These are phyloP conservation scores for Rhizomucor miehei DNA, from an alignment of 371 early-diverging fungal genomes.

Conservation along the genomic window DNA sequence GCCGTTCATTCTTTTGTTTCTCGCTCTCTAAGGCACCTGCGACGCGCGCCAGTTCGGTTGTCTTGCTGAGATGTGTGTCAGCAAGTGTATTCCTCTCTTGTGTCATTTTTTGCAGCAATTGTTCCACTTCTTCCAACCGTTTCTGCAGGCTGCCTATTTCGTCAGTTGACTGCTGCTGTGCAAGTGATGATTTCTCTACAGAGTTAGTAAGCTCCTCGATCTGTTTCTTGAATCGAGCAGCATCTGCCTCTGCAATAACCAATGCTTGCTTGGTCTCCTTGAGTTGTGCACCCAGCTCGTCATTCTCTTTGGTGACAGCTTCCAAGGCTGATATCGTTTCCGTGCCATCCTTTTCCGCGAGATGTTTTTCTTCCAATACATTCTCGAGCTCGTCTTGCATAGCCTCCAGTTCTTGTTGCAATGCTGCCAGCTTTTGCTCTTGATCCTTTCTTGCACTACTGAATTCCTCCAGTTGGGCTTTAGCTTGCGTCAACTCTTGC, in stretches of 20 bases:
- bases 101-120: neutral
- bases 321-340: slow-evolving; percentile 12
- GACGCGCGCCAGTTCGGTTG: neutral
- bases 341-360: slow-evolving; percentile 9
- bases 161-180: neutral
- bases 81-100: neutral
- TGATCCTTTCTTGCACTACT: neutral
- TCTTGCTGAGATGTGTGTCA: neutral
- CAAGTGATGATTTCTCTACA: neutral
- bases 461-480: neutral
- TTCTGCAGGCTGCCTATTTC: too few species aligned
- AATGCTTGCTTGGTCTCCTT: slow-evolving; percentile 4
- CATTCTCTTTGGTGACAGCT: slow-evolving; percentile 15
- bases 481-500: neutral
- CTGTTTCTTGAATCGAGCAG: slow-evolving; percentile 1
- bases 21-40: neutral
- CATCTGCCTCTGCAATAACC: neutral
- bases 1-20: neutral
- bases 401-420: slow-evolving; percentile 11
- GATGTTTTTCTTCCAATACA: slow-evolving; percentile 7
- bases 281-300: slow-evolving; percentile 3
- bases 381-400: slow-evolving; percentile 5
- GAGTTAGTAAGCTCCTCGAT: neutral
- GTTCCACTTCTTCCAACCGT: neutral
- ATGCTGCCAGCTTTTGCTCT: neutral